Evolutionary conservation across 257 asterid species (phyloP).

Genomic region (Handroanthus guayacan): DNA sequence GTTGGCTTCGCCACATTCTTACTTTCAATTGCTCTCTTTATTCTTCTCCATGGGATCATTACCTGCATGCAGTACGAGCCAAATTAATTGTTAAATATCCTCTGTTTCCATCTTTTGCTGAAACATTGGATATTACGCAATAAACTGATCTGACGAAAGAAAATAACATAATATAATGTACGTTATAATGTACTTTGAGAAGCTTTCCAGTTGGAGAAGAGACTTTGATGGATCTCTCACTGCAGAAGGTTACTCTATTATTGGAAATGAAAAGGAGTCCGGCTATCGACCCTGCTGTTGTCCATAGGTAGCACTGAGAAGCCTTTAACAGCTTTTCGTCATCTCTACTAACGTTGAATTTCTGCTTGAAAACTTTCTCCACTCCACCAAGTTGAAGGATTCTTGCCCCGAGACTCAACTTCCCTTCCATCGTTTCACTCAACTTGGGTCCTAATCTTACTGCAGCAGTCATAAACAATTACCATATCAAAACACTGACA

Average conservation of each 20-base stretch:
- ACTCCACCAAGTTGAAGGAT: no score
- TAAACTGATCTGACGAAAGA: no score
- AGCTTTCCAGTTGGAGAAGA: constrained; percentile 38
- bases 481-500: neutral
- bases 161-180: neutral
- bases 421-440: constrained; percentile 46
- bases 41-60: constrained; percentile 45
- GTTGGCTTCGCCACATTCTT: constrained; percentile 41
- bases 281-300: no score
- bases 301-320: no score
- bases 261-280: no score
- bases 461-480: constrained; percentile 19
- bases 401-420: constrained; percentile 48
- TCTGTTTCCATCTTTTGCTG: neutral
- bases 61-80: constrained; percentile 38
- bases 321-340: no score
- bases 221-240: no score
- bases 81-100: neutral
- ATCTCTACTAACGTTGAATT: no score
- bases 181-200: constrained; percentile 51
- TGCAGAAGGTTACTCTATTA: no score
- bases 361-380: no score
- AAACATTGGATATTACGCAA: neutral
- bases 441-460: constrained; percentile 53
- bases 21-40: constrained; percentile 40